phyloP scores from a whole-genome alignment of 352 stramenopile genomes.

The Aphanomyces astaci region DNA sequence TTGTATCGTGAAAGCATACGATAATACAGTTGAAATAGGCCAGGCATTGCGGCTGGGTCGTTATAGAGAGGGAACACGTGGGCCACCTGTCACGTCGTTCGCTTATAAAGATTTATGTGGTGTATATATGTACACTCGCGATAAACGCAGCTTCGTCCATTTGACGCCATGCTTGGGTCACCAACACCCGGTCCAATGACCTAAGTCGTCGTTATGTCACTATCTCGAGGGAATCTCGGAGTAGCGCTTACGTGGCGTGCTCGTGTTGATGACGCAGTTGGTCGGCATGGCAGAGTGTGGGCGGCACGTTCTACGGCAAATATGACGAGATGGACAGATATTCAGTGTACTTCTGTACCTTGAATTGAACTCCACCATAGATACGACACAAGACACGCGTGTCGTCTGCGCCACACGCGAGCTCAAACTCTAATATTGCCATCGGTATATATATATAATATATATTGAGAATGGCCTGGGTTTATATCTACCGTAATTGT shows the following conservation, averaged over 20 bases:
- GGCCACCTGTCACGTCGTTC: neutral
- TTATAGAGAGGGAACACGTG: neutral
- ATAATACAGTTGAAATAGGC: neutral
- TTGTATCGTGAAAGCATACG: slow-evolving; percentile 4
- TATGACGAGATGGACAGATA: neutral
- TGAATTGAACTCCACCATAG: slow-evolving; percentile 8
- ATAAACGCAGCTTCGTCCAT: neutral
- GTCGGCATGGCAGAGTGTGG: neutral
- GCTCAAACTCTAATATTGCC: neutral
- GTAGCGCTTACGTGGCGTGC: neutral
- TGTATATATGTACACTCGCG: neutral
- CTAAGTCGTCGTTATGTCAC: neutral
- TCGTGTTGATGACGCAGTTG: neutral
- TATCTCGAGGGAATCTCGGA: no score
- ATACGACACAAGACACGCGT: neutral
- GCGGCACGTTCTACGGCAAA: neutral
- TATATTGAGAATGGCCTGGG: no score
- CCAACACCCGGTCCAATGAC: neutral
- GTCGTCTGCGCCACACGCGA: neutral
- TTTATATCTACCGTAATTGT: no score
- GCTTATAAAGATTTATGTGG: neutral
- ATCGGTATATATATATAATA: no score
- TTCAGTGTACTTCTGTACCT: neutral
- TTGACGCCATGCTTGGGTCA: neutral
- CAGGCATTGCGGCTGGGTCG: neutral